phyloP scores from a whole-genome alignment of 129 eudicot genomes.

The Lactuca sativa region DNA sequence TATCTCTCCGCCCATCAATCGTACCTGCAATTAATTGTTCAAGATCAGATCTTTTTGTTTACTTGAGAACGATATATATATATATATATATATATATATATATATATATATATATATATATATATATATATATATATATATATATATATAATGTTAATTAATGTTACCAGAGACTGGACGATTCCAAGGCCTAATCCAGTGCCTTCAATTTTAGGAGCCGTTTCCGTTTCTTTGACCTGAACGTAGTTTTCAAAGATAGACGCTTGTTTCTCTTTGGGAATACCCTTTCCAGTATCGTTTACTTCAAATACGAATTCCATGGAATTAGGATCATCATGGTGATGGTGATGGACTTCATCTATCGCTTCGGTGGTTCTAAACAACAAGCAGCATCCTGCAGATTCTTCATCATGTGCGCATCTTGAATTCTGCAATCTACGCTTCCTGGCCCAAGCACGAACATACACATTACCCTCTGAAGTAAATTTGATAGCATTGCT shows the following conservation, averaged over 20 bases:
- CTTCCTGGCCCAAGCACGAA: constrained; percentile 56
- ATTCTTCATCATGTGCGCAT: not conserved
- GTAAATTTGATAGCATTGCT: constrained; percentile 87
- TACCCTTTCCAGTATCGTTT: constrained; percentile 79
- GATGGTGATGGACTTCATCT: constrained; percentile 8
- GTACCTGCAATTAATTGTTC: constrained; percentile 43
- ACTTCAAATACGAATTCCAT: constrained; percentile 78
- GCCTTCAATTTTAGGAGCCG: constrained; percentile 44
- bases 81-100: too few species aligned
- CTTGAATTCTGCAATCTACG: constrained; percentile 22
- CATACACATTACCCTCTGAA: constrained; percentile 59
- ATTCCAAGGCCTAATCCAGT: constrained; percentile 88
- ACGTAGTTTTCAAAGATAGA: constrained; percentile 76
- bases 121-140: too few species aligned
- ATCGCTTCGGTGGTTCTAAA: constrained; percentile 13
- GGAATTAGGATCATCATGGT: constrained; percentile 35
- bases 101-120: too few species aligned
- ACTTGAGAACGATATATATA: not conserved
- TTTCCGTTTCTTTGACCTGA: constrained; percentile 58
- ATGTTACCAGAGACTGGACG: constrained; percentile 73
- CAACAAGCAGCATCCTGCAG: constrained; percentile 27
- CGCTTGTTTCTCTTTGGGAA: constrained; percentile 70
- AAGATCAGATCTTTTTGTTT: not conserved
- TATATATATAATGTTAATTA: too few species aligned
- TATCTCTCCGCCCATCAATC: constrained; percentile 88